A percentile compares a stretch with the other conserved stretches of the same genome.
Evolutionary conservation across 306 rosid species (phyloP).

Genomic region (Trifolium fragiferum): DNA sequence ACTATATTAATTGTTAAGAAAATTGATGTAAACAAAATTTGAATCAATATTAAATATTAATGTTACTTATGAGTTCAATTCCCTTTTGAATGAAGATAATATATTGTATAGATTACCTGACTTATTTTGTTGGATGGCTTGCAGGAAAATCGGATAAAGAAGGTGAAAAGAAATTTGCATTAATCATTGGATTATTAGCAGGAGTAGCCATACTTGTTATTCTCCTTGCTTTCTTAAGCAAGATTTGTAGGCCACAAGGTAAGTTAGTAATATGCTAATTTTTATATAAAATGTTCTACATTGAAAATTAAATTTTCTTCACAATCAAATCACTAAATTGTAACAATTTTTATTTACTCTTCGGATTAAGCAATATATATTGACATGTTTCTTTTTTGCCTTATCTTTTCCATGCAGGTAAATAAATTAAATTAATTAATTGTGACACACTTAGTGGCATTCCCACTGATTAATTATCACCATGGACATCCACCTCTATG

Average conservation of each 20-base stretch:
- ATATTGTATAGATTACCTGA: constrained; percentile 1
- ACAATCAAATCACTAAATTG: too few species aligned
- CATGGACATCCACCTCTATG: background rate
- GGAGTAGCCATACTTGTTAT: constrained; percentile 77
- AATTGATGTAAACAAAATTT: background rate
- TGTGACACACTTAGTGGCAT: constrained; percentile 34
- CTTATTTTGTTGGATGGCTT: background rate
- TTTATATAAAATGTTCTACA: too few species aligned
- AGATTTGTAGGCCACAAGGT: constrained; percentile 55
- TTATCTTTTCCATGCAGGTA: constrained; percentile 60
- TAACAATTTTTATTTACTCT: too few species aligned
- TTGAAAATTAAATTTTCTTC: too few species aligned
- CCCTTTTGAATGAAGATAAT: background rate
- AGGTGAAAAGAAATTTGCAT: constrained; percentile 79
- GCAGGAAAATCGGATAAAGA: constrained; percentile 59
- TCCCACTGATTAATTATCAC: constrained; percentile 20
- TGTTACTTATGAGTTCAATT: background rate
- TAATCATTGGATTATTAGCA: constrained; percentile 76
- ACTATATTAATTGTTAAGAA: background rate
- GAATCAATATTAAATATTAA: background rate
- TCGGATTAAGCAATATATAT: background rate
- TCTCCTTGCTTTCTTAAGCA: constrained; percentile 68
- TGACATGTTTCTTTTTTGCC: constrained; percentile 14
- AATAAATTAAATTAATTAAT: constrained; percentile 46
- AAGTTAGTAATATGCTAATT: background rate